Conservation (phyloP, 768 basidiomycete species). For the Crucibulum laeve region DNA sequence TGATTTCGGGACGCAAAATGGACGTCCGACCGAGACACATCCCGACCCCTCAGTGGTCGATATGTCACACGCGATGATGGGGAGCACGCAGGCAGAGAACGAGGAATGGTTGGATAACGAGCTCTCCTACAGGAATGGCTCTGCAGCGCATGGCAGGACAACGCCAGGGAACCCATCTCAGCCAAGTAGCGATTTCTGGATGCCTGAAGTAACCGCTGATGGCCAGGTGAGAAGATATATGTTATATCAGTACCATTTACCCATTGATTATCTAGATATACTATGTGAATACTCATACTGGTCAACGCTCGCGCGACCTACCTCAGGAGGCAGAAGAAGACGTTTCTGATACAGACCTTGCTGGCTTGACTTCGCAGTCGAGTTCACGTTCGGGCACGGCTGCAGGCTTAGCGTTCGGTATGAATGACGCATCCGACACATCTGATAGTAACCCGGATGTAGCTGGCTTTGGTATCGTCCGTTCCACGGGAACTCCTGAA, state of each 20-base stretch:
- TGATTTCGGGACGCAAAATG: slow-evolving; percentile 36
- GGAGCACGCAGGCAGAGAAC: slow-evolving; percentile 36
- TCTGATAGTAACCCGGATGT: slow-evolving; percentile 31
- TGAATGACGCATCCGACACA: slow-evolving; percentile 28
- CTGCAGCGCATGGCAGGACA: not conserved
- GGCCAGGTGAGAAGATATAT: slow-evolving; percentile 63
- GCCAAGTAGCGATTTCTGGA: slow-evolving; percentile 85
- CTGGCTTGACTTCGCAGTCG: slow-evolving; percentile 52
- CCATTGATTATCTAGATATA: slow-evolving; percentile 60
- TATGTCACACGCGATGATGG: slow-evolving; percentile 45
- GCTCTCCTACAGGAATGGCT: slow-evolving; percentile 26
- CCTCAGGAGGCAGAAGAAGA: slow-evolving; percentile 71
- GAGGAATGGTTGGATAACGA: slow-evolving; percentile 61
- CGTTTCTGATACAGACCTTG: slow-evolving; percentile 57
- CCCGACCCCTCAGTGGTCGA: slow-evolving; percentile 34
- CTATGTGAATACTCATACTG: slow-evolving; percentile 90
- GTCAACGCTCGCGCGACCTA: slow-evolving; percentile 79
- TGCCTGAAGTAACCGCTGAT: slow-evolving; percentile 77
- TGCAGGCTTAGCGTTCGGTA: slow-evolving; percentile 44
- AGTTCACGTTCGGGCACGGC: slow-evolving; percentile 53
- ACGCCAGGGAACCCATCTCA: slow-evolving; percentile 26
- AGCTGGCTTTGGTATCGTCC: slow-evolving; percentile 59
- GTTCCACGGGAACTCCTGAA: slow-evolving; percentile 61
- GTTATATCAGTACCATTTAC: not conserved
- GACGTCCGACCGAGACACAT: slow-evolving; percentile 15